Evolutionary conservation across 129 eudicot species (phyloP).

Genomic region (Chrysanthemum lavandulifolium): DNA sequence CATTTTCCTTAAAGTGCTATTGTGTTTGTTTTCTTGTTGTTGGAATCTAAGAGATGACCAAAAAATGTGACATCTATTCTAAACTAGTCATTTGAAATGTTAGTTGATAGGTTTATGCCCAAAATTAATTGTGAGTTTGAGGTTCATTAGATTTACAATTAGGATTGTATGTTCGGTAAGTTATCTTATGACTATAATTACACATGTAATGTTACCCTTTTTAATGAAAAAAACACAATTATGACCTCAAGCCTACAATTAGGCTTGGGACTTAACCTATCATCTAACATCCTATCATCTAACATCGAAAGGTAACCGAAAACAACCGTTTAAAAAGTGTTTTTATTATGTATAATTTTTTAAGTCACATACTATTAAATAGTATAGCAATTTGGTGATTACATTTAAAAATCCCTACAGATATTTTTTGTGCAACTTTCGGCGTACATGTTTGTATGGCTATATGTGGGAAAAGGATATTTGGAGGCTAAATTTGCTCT

Average conservation of each 20-base stretch:
- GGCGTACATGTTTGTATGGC: no score
- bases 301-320: slow-evolving; percentile 13
- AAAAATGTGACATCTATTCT: slow-evolving; percentile 21
- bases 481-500: neutral
- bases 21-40: slow-evolving; percentile 29
- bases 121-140: no score
- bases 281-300: no score
- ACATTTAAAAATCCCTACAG: neutral
- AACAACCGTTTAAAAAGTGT: slow-evolving; percentile 10
- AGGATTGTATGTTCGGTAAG: no score
- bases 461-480: neutral
- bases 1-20: slow-evolving; percentile 10
- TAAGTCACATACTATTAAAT: slow-evolving; percentile 4
- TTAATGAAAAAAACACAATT: no score
- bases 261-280: no score
- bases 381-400: slow-evolving; percentile 21
- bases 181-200: no score
- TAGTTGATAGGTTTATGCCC: neutral
- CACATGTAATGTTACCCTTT: no score
- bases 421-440: neutral
- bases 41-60: slow-evolving; percentile 19
- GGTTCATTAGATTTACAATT: no score
- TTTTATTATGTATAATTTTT: neutral
- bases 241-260: no score
- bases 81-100: slow-evolving; percentile 14